Base-by-base conservation (phyloP, 768 basidiomycete genomes). In the Mycena indigotica region DNA sequence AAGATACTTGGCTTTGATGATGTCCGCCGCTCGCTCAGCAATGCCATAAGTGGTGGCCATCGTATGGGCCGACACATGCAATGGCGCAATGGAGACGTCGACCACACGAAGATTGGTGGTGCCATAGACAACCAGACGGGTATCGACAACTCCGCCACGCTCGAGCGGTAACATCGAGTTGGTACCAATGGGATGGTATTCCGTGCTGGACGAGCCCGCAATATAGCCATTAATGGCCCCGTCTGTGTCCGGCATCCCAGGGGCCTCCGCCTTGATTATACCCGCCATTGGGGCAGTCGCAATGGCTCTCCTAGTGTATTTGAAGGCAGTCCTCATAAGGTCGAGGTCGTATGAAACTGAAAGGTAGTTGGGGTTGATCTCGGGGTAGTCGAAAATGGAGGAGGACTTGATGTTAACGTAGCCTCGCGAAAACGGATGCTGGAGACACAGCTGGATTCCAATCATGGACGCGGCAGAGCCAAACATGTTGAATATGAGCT, bases 71-170 rank as follows among this genome's bases (percentile, higher is more conserved):
- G 61, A 51, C 6, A 60, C 25, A 15, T 45, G 45, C 28, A 66
- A 26, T 30, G 66, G 66, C 24, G 60, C 46, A 19, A 67, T 29
- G 19, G 55, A 57, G 29, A 65, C 62, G 39, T 72, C 72, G 51
- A 70, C 69, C 21, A 76, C 75, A 35, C 80, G 72, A 41, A 82
- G 56, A 61, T 79, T 79, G 55, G 63, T 52, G 17, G 77, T 71
- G 28, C 79, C 80, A 65, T 81, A 76, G 1, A 82, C 80, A n/a
- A 69, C 65, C 23, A 77, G 58, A 23, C 68, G 68, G 44, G 73
- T 72, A 53, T 78, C 74, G 57, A 81, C 30, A 80, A 10, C 78
- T 45, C 81, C 68, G 38, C 59, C 52, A 16, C 13, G 21, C 28
- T 5, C 32, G 2, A 52, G 48, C 44, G 53, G 58, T 30, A 64